Base-by-base conservation (phyloP, 495 filamentous ascomycete species). In the Tetracladium marchalianum region DNA sequence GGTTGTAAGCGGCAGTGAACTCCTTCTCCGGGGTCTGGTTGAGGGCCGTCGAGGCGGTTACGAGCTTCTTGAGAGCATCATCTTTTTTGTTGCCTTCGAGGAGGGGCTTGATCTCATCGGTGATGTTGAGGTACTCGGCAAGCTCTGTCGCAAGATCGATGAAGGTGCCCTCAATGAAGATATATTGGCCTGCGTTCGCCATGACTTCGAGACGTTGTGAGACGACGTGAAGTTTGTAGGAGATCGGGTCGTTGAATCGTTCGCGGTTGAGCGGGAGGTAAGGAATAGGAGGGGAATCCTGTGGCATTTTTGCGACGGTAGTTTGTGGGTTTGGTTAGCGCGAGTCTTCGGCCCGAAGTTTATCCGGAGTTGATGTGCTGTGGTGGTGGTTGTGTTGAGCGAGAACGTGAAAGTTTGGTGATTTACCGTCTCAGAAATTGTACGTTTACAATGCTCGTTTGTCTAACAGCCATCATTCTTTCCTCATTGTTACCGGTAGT, bases 1-100 rank as follows among this genome's bases (percentile, higher is more conserved):
- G 84, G 69, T 97, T 96, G 71, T 95, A 95, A 32, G 92, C 85
- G 31, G 89, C 78, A 43, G 83, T 86, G 62, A 97, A 90, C 66
- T 97, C 90, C 72, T 88, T 93, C 72, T 98, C 92, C 40, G 92
- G 87, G 12, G 87, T 82, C 43, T 75, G 69, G 62, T 90, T 90
- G 54, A 98, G 68, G 11, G 66, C 73, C 16, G 69, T 55, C 33
- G 84, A 86, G 35, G 80, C 81, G 43, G 80, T 75, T 39, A 95
- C 84, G 43, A 96, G 75, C 71, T 85, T 86, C 73, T 90, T 88
- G 31, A 98, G 73, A 27, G 81, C 83, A 57, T 90, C 89, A 64
- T 95, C 87, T 57, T 81, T 78, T 66, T 89, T 71, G 58, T 81
- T 79, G 60, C 80, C 72, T 62, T 77, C 69, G 43, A 95, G 70